A percentile compares a stretch with the other conserved stretches of the same genome.
Conservation (phyloP, 1,284 basidiomycete species). For the Cystobasidium pallidum region DNA sequence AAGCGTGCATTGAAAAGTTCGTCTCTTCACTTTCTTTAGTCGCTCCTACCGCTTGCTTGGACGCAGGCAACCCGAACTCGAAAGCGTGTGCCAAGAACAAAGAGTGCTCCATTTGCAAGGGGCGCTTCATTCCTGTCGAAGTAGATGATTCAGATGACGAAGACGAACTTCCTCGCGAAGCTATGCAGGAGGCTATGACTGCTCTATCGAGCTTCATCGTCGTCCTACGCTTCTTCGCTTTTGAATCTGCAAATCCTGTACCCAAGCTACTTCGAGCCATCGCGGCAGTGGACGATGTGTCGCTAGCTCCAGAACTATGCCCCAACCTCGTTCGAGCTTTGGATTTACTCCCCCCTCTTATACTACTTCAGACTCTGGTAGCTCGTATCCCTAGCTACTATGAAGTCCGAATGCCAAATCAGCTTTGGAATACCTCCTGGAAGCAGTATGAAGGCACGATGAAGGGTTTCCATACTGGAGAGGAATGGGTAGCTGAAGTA, state of each 20-base stretch:
- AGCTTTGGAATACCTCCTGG: slow-evolving; percentile 50
- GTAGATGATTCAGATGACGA: slow-evolving; percentile 49
- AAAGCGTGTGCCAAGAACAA: slow-evolving; percentile 26
- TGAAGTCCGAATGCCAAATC: slow-evolving; percentile 50
- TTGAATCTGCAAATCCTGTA: slow-evolving; percentile 17
- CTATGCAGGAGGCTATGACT: slow-evolving; percentile 53
- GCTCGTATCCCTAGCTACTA: slow-evolving; percentile 48
- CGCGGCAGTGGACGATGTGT: slow-evolving; percentile 19
- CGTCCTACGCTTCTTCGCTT: slow-evolving; percentile 46
- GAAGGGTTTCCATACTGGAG: slow-evolving; percentile 51
- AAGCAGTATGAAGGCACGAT: slow-evolving; percentile 50
- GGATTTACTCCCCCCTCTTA: slow-evolving; percentile 48
- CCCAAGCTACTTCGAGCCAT: slow-evolving; percentile 32
- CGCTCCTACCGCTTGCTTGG: slow-evolving; percentile 20
- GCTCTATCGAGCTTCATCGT: slow-evolving; percentile 51
- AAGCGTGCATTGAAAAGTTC: slow-evolving; percentile 48
- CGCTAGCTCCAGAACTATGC: slow-evolving; percentile 44
- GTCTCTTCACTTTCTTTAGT: slow-evolving; percentile 41
- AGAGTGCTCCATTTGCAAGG: slow-evolving; percentile 50
- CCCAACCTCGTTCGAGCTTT: slow-evolving; percentile 50
- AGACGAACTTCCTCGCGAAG: slow-evolving; percentile 49
- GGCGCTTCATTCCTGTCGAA: slow-evolving; percentile 49
- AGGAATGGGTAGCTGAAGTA: slow-evolving; percentile 52
- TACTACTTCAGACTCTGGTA: slow-evolving; percentile 51
- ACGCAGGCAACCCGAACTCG: slow-evolving; percentile 31